Evolutionary conservation across 768 basidiomycete species (phyloP), one percentile per base, ranked within the genome.

Genomic region (Amanita thiersii): DNA sequence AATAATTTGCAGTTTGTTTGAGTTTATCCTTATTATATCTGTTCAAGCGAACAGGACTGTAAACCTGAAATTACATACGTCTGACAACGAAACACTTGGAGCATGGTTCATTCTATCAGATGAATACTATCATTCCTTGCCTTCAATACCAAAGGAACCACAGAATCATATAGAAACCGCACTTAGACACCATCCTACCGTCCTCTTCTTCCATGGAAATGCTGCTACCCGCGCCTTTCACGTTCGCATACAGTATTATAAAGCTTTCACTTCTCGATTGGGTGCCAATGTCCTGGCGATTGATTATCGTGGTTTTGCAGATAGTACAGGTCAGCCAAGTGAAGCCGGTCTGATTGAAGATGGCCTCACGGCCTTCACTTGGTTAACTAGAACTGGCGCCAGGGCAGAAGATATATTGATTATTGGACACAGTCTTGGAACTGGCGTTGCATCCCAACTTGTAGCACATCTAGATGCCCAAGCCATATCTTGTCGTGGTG

Each of bases 191-290:
- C 60, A 70, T 19, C 89, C 89, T 0, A 92, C 85, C 0, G 65
- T 94, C n/a, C 66, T 97, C n/a, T 94, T 86, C 62, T 68, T 93
- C 31, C 94, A 97, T 49, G 94, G 94, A 7, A 94, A 94, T 47
- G 83, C 81, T 0, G 92, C 70, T 0, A 90, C 86, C 0, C 77
- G 93, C 11, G 86, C 86, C 0, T 67, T 75, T 4, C 48, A 63
- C 1, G 71, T 68, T 30, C 83, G 93, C 8, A 66, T 92, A n/a
- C 70, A 68, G 12, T 70, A 79, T 28, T 89, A 89, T 54, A 61
- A 69, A 12, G 68, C 73, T 0, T 81, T 82, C 52, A 70, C 85
- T 0, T 72, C 79, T 2, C 73, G 81, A 1, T 62, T 88, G 5
- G 64, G 66, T 12, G 74, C 74, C 14, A 93, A 93, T 56, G 81